Conservation (phyloP, 768 basidiomycete species). For the Phylloporus sp. region DNA sequence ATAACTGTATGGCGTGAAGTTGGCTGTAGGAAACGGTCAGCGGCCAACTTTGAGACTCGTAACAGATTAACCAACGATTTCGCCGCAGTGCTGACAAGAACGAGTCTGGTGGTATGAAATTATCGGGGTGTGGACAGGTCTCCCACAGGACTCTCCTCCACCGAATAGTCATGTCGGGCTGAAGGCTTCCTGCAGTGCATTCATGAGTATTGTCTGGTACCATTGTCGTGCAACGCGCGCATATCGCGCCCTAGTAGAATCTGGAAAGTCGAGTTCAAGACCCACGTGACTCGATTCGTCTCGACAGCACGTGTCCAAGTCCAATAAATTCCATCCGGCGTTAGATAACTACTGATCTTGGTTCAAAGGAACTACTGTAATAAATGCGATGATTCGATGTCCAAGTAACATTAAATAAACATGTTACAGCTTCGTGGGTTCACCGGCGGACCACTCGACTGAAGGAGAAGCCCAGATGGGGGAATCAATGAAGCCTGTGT, state of each 20-base stretch:
- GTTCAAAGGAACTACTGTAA: constrained; percentile 30
- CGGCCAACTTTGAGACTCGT: constrained; percentile 4
- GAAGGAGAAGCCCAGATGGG: constrained; percentile 21
- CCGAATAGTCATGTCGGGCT: constrained; percentile 17
- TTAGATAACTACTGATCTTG: constrained; percentile 19
- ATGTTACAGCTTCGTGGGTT: constrained; percentile 30
- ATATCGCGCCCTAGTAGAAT: background rate
- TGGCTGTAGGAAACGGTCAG: constrained; percentile 44
- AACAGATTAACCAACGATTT: constrained; percentile 55
- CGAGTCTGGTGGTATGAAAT: constrained; percentile 67
- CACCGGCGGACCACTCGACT: constrained; percentile 20
- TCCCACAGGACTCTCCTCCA: constrained; percentile 85
- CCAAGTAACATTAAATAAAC: constrained; percentile 29
- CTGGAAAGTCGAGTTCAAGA: background rate
- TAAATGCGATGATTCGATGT: constrained; percentile 17
- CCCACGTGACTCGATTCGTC: constrained; percentile 13
- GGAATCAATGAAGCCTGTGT: constrained; percentile 27
- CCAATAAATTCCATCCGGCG: background rate
- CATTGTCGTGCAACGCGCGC: background rate
- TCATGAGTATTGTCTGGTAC: background rate
- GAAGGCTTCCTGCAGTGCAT: background rate
- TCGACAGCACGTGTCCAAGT: background rate
- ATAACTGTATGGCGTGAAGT: constrained; percentile 76
- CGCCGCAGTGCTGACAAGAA: constrained; percentile 75
- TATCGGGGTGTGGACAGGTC: constrained; percentile 71